A percentile compares a stretch with the other conserved stretches of the same genome.
phyloP scores from a whole-genome alignment of 768 basidiomycete species.

The Mycena venus region DNA sequence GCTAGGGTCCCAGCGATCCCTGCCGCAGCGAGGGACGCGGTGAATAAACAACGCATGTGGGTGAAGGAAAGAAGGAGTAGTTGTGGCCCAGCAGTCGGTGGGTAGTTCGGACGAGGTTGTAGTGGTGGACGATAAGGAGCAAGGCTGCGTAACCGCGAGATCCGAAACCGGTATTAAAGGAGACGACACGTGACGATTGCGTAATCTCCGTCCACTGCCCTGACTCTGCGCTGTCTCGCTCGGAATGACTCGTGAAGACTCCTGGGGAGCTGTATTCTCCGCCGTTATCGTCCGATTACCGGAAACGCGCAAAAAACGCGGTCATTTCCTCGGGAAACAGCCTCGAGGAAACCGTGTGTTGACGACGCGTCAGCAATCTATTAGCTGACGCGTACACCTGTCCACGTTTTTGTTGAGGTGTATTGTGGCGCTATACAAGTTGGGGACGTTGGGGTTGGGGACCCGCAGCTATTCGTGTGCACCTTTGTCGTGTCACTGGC shows the following conservation, averaged over 20 bases:
- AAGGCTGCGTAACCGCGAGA: neutral
- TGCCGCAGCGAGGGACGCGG: conserved; percentile 71
- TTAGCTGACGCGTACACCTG: neutral
- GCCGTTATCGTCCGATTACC: neutral
- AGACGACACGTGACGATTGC: neutral
- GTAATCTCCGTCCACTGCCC: too few species aligned
- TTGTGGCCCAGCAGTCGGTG: conserved; percentile 17
- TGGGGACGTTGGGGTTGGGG: too few species aligned
- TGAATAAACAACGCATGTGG: conserved; percentile 74
- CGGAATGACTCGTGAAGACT: neutral
- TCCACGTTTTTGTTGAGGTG: neutral
- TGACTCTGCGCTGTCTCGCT: too few species aligned
- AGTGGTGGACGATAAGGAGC: neutral
- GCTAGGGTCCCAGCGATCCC: conserved; percentile 72
- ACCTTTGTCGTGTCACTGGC: too few species aligned
- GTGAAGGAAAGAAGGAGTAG: conserved; percentile 22
- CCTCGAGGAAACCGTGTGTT: neutral
- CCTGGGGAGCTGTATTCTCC: neutral
- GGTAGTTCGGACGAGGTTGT: neutral
- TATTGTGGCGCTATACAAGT: too few species aligned
- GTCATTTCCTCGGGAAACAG: conserved; percentile 4
- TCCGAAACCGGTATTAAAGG: neutral
- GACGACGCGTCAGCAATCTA: conserved; percentile 6
- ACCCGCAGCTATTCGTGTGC: too few species aligned
- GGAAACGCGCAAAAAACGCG: conserved; percentile 4